Base-by-base conservation (phyloP, 192 early-diverging fungal genomes). In the Pilaira anomala region DNA sequence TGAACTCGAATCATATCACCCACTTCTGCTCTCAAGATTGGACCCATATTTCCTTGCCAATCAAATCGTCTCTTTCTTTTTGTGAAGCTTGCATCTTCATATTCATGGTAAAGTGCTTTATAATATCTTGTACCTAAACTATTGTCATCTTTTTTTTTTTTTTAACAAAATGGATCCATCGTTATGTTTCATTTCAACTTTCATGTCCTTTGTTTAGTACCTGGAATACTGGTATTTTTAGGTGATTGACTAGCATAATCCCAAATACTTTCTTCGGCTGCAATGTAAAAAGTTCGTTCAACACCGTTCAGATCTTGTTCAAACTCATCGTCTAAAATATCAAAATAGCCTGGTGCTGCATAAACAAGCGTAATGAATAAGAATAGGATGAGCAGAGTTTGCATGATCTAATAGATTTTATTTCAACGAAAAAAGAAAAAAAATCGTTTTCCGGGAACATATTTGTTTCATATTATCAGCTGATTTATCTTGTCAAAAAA, bases 11-110 rank as follows among this genome's bases (percentile, higher is more conserved):
- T 52, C 12, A 61, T 63, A 63, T 73, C 71, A 40, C 71, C 71
- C 3, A 73, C 71, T 48, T 73, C 65, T 6, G 53, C 71, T 58
- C 71, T 53, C 14, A 73, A 28, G 7, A 73, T 67, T n/a, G 71
- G 71, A 1, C 71, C 71, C 71, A 73, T 73, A 40, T 45, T 25
- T 13, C 71, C 71, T 16, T 73, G 71, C 71, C 71, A 73, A 24
- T 48, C 18, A 33, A 53, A 39, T 9, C 28, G 16, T 9, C 48
- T 22, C 36, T 55, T 45, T 14, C 49, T 44, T 28, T 62, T 11
- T 7, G 11, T 58, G 33, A 41, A 73, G 9, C 36, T 59, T 11
- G 30, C 54, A 41, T 73, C 61, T 9, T 48, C 45, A 25, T 73
- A 73, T 53, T 67, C 65, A 21, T 61, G 14, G 36, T 73, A 73